Conservation (phyloP, 2,329 filamentous ascomycete species). For the Penicillium glabrum region DNA sequence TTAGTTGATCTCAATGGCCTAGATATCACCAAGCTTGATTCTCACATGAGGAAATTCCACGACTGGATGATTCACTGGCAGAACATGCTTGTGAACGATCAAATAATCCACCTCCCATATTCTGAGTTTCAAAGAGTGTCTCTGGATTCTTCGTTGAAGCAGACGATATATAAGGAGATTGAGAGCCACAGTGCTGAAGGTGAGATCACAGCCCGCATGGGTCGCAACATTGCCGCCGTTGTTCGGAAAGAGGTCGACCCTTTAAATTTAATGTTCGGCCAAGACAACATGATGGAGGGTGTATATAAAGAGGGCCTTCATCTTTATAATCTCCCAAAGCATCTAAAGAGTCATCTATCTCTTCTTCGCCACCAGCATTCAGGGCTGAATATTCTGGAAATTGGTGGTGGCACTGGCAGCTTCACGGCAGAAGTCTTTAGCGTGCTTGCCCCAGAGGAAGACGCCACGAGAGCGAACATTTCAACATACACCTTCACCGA, state of each 20-base stretch:
- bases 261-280: slow-evolving; percentile 35
- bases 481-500: slow-evolving; percentile 32
- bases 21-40: slow-evolving; percentile 18
- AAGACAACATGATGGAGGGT: slow-evolving; percentile 30
- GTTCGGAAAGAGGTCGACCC: slow-evolving; percentile 31
- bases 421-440: slow-evolving; percentile 23
- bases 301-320: slow-evolving; percentile 29
- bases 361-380: slow-evolving; percentile 23
- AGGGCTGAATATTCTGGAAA: slow-evolving; percentile 19
- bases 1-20: slow-evolving; percentile 18
- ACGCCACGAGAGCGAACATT: slow-evolving; percentile 7
- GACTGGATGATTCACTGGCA: slow-evolving; percentile 29
- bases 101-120: slow-evolving; percentile 25
- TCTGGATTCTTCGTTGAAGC: slow-evolving; percentile 20
- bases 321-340: slow-evolving; percentile 21
- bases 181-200: slow-evolving; percentile 28
- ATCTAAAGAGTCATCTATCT: slow-evolving; percentile 18
- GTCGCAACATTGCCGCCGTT: slow-evolving; percentile 29
- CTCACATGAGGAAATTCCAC: slow-evolving; percentile 29
- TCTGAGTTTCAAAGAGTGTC: slow-evolving; percentile 20
- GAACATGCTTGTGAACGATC: slow-evolving; percentile 16
- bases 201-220: slow-evolving; percentile 31
- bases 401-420: slow-evolving; percentile 33
- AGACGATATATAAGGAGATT: slow-evolving; percentile 22
- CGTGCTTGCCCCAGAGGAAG: slow-evolving; percentile 13